Base-by-base conservation (phyloP, 2,329 filamentous ascomycete genomes). In the Colletotrichum shisoi region DNA sequence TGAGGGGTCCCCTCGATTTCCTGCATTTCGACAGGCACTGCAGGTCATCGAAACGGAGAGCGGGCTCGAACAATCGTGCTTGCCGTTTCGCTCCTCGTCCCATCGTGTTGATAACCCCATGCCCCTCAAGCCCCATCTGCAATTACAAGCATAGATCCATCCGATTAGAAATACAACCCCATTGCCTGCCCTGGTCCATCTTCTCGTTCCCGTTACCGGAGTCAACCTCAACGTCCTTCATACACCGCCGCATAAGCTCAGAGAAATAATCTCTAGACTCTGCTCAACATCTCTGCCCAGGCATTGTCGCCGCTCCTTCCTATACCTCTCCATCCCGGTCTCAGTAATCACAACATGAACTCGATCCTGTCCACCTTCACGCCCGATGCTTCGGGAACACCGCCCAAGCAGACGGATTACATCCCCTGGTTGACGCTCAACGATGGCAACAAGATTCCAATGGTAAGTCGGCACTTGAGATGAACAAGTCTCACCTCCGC, bases 401-500 rank as follows among this genome's bases (percentile, higher is more conserved):
- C 74, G n/a, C 77, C 80, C 13, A 80, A 82, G 74, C 80, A 82
- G 72, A 66, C 73, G 12, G 72, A 73, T 1, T 76, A 77, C 58
- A 76, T 89, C 45, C 88, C 88, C 1, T 80, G 77, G 62, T 76
- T 93, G 62, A 91, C 89, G 79, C 82, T 94, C 63, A 92, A 91
- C 71, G 89, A 94, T 79, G 91, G 90, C 69, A 86, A 87, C 68
- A 84, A 87, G 65, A 91, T 94, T 60, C 91, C 91, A 12, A 84
- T 91, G 82, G 87, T 89, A 78, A 69, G 81, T 71, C 63, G 7
- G 7, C 12, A 31, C 34, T 27, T 21, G 15, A 19, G 21, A 9
- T 12, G 27, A 44, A 34, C 17, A 40, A 68, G 12, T 3, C 17
- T 45, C 13, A 21, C 53, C 3, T 44, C 39, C 34, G 31, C 57